phyloP scores from a whole-genome alignment of 2,329 filamentous ascomycete genomes.

The Sclerotiophoma versabilis region DNA sequence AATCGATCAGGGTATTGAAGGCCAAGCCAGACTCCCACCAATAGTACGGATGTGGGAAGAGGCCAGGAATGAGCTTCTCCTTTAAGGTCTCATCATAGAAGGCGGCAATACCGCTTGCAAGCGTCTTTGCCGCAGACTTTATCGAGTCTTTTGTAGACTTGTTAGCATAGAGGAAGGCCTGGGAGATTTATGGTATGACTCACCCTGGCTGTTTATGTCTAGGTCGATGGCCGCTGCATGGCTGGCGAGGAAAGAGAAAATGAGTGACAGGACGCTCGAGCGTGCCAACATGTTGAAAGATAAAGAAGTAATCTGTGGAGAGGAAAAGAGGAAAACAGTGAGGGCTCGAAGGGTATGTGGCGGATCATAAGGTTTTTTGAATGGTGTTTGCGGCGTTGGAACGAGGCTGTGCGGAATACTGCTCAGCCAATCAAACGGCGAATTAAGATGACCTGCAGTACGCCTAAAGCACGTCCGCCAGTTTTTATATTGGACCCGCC shows the following conservation, averaged over 20 bases:
- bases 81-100: slow-evolving; percentile 27
- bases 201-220: slow-evolving; percentile 30
- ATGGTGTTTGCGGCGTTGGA: neutral
- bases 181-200: neutral
- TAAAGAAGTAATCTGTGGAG: neutral
- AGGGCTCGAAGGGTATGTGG: neutral
- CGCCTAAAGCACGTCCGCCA: slow-evolving; percentile 7
- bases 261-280: slow-evolving; percentile 23
- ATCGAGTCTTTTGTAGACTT: slow-evolving; percentile 31
- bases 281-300: slow-evolving; percentile 26
- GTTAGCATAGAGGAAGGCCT: neutral
- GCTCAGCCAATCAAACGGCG: slow-evolving; percentile 5
- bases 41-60: slow-evolving; percentile 31
- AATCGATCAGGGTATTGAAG: slow-evolving; percentile 42
- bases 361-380: slow-evolving; percentile 2
- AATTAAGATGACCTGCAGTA: slow-evolving; percentile 10
- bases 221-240: slow-evolving; percentile 24
- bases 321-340: neutral
- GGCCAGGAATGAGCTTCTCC: slow-evolving; percentile 17
- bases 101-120: slow-evolving; percentile 31
- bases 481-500: slow-evolving; percentile 4
- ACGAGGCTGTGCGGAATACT: neutral
- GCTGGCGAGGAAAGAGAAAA: slow-evolving; percentile 23
- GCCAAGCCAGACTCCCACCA: slow-evolving; percentile 34
- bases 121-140: slow-evolving; percentile 27